Evolutionary conservation across 2,329 filamentous ascomycete species (phyloP).

Genomic region (Orbilia oligospora): DNA sequence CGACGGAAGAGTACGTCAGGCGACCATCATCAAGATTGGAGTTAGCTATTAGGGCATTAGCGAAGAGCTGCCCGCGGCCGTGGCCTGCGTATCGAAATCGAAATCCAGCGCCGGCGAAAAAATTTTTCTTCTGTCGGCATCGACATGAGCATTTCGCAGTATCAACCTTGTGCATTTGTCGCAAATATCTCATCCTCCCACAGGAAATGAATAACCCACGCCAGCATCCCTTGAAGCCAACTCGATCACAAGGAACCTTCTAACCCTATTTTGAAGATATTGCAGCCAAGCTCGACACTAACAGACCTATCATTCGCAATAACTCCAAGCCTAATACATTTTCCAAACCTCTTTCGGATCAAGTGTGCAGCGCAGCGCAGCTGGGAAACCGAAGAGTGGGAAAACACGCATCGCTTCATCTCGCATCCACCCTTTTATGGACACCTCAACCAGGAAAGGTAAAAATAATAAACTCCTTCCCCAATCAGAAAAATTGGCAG

Average conservation of each 20-base stretch:
- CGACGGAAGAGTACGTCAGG: slow-evolving; percentile 57
- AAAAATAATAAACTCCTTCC: slow-evolving; percentile 60
- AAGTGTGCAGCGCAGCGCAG: slow-evolving; percentile 51
- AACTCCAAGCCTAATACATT: too few relatives aligned
- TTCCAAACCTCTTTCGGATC: slow-evolving; percentile 55
- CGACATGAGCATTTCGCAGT: slow-evolving; percentile 35
- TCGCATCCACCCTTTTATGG: slow-evolving; percentile 60
- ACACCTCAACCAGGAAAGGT: slow-evolving; percentile 58
- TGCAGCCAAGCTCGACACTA: slow-evolving; percentile 60
- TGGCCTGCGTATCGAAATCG: slow-evolving; percentile 55
- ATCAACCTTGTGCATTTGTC: slow-evolving; percentile 28
- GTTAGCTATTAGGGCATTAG: slow-evolving; percentile 53
- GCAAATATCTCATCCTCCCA: slow-evolving; percentile 53
- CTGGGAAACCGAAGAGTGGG: slow-evolving; percentile 46
- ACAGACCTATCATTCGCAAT: slow-evolving; percentile 37
- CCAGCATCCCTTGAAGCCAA: slow-evolving; percentile 27
- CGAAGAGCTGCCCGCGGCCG: slow-evolving; percentile 48
- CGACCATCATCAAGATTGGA: slow-evolving; percentile 58
- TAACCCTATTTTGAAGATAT: slow-evolving; percentile 46
- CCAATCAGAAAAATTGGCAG: slow-evolving; percentile 51
- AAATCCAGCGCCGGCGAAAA: slow-evolving; percentile 42
- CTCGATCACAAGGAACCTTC: slow-evolving; percentile 50
- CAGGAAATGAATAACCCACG: slow-evolving; percentile 22
- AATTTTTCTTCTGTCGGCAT: slow-evolving; percentile 51
- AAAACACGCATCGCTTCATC: slow-evolving; percentile 61